These are phyloP conservation scores for Pleurotus giganteus DNA, from an alignment of 768 basidiomycete species.

Conservation along the genomic window DNA sequence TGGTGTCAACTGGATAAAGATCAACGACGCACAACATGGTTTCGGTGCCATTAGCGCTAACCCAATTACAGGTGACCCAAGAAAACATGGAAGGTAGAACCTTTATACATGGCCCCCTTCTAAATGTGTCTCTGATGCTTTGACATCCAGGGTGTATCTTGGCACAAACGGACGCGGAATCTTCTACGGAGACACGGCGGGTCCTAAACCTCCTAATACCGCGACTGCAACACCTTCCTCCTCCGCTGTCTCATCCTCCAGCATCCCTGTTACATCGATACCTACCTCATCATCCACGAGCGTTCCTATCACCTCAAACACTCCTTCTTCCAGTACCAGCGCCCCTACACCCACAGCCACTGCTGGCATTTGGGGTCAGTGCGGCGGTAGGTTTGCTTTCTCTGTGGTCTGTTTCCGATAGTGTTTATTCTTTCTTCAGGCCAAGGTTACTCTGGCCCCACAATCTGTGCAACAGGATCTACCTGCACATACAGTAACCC, in stretches of 20 bases:
- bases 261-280: conserved; percentile 5
- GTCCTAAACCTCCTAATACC: conserved; percentile 20
- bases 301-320: conserved; percentile 16
- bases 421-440: conserved; percentile 15
- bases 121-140: not conserved
- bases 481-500: conserved; percentile 35
- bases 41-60: conserved; percentile 51
- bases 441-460: conserved; percentile 39
- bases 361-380: conserved; percentile 37
- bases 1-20: conserved; percentile 56
- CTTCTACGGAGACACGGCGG: conserved; percentile 45
- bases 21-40: conserved; percentile 56
- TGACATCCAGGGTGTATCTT: conserved; percentile 46
- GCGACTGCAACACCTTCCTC: conserved; percentile 47
- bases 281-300: not conserved
- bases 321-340: conserved; percentile 20
- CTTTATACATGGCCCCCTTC: not conserved
- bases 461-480: conserved; percentile 34
- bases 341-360: conserved; percentile 29
- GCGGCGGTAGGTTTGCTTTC: conserved; percentile 30
- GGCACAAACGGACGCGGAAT: conserved; percentile 61
- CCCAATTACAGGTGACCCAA: conserved; percentile 48
- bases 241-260: conserved; percentile 41
- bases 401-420: not conserved
- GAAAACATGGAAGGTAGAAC: conserved; percentile 51